These are phyloP conservation scores for Podaxis sp. DNA, from an alignment of 768 basidiomycete species.

Conservation along the genomic window DNA sequence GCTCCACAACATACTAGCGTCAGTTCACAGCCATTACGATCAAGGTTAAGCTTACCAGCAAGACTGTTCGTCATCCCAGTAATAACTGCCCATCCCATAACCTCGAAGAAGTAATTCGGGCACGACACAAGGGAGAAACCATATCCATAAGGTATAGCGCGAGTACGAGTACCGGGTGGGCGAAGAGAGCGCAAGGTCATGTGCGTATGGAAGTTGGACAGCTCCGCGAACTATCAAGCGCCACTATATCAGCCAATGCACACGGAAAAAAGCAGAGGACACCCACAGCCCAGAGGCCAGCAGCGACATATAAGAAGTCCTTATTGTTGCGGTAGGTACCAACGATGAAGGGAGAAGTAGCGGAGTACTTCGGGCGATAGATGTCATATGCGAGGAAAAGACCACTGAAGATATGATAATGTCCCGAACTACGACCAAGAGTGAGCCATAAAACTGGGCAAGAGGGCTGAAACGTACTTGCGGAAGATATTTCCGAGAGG, in stretches of 20 bases:
- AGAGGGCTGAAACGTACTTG: slow-evolving; percentile 55
- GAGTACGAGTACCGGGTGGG: slow-evolving; percentile 71
- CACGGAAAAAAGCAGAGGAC: not conserved
- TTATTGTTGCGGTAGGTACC: slow-evolving; percentile 65
- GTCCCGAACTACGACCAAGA: slow-evolving; percentile 59
- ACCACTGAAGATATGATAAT: slow-evolving; percentile 85
- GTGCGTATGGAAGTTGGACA: slow-evolving; percentile 85
- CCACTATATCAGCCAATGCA: slow-evolving; percentile 3
- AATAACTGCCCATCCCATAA: slow-evolving; percentile 69
- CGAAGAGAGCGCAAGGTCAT: slow-evolving; percentile 81
- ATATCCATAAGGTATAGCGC: slow-evolving; percentile 90
- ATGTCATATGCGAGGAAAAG: slow-evolving; percentile 75
- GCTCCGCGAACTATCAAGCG: slow-evolving; percentile 66
- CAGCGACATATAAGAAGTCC: slow-evolving; percentile 63
- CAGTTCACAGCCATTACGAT: not conserved
- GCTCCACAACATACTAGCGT: slow-evolving; percentile 34
- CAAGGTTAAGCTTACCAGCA: slow-evolving; percentile 51
- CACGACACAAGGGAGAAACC: slow-evolving; percentile 85
- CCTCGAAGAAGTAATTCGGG: slow-evolving; percentile 96
- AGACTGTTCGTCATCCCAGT: slow-evolving; percentile 75
- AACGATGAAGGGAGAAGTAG: slow-evolving; percentile 56
- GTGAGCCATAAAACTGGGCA: not conserved
- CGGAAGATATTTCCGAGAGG: slow-evolving; percentile 82
- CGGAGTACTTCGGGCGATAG: slow-evolving; percentile 79
- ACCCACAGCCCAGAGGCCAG: slow-evolving; percentile 76